Conservation (phyloP, 2,329 filamentous ascomycete species). For the Fusarium xyrophilum region DNA sequence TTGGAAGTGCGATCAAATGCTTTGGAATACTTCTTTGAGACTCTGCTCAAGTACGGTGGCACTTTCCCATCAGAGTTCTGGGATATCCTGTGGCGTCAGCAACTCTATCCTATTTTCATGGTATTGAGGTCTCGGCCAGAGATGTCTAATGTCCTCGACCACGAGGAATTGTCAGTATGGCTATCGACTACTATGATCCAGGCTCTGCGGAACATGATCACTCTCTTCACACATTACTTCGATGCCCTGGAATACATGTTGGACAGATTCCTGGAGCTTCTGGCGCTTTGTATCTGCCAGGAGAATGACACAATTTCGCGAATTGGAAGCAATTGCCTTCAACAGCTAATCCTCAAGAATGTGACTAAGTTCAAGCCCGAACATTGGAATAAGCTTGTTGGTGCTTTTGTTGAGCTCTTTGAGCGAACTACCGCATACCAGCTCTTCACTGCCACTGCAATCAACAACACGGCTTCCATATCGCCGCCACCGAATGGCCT, state of each 20-base stretch:
- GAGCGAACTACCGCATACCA: conserved; percentile 93
- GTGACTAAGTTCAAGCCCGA: conserved; percentile 86
- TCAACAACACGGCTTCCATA: conserved; percentile 60
- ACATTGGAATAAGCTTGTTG: conserved; percentile 95
- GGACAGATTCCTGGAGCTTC: conserved; percentile 91
- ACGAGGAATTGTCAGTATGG: conserved; percentile 98
- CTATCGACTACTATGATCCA: conserved; percentile 99
- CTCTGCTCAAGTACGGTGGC: conserved; percentile 85
- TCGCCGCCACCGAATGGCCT: conserved; percentile 60
- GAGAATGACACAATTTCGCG: conserved; percentile 98
- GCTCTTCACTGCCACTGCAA: conserved; percentile 82
- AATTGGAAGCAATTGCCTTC: conserved; percentile 97
- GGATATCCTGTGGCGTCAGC: conserved; percentile 97
- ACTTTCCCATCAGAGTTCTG: conserved; percentile 95
- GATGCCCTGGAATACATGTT: conserved; percentile 97
- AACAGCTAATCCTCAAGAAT: conserved; percentile 95
- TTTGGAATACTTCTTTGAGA: conserved; percentile 95
- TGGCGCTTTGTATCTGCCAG: conserved; percentile 96
- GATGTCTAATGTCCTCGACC: conserved; percentile 92
- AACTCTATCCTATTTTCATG: conserved; percentile 98
- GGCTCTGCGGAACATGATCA: conserved; percentile 96
- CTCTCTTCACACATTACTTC: conserved; percentile 98
- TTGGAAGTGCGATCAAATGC: conserved; percentile 91
- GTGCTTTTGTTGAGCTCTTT: conserved; percentile 94
- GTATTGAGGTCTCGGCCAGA: conserved; percentile 95